Evolutionary conservation across 495 filamentous ascomycete genomes (phyloP), one percentile per base, ranked within the genome.

Genomic region (Amphirosellinia nigrospora): DNA sequence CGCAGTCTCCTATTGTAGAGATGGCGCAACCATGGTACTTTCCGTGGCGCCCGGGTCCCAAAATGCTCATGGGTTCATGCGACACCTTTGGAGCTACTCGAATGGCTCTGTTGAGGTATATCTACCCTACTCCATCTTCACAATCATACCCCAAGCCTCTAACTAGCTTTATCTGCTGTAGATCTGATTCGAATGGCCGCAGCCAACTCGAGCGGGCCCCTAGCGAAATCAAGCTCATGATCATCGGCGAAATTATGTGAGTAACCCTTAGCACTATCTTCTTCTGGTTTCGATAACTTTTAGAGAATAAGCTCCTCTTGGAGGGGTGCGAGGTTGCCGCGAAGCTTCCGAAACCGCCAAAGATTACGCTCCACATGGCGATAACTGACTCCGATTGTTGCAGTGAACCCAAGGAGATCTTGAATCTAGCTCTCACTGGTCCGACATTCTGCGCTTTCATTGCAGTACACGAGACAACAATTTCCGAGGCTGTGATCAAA

Each of bases 201-300:
- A 64, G 61, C 43, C 41, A 2, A 16, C 43, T 64, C 3, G 61
- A 64, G 43, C 21, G 16, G 16, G 16, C 50, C 28, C 61, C 61
- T 28, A 46, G 16, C 43, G 61, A 64, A 38, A 1, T 64, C 0
- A 50, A 50, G 30, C 28, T 64, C 11, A 48, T 50, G 23, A 50
- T 64, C 1, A 15, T 64, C 11, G 15, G 30, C 30, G 19, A 7
- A 2, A 30, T 64, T 34, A 8, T 1, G n/a, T n/a, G n/a, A n/a
- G n/a, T n/a, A n/a, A n/a, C n/a, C n/a, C n/a, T n/a, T n/a, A n/a
- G n/a, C n/a, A n/a, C n/a, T n/a, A n/a, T n/a, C n/a, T n/a, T n/a
- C n/a, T n/a, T n/a, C n/a, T n/a, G n/a, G n/a, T n/a, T n/a, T n/a
- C n/a, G n/a, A n/a, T n/a, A n/a, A n/a, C n/a, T n/a, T n/a, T n/a